Base-by-base conservation (phyloP, 2,329 filamentous ascomycete species). In the Cytospora piceicola region DNA sequence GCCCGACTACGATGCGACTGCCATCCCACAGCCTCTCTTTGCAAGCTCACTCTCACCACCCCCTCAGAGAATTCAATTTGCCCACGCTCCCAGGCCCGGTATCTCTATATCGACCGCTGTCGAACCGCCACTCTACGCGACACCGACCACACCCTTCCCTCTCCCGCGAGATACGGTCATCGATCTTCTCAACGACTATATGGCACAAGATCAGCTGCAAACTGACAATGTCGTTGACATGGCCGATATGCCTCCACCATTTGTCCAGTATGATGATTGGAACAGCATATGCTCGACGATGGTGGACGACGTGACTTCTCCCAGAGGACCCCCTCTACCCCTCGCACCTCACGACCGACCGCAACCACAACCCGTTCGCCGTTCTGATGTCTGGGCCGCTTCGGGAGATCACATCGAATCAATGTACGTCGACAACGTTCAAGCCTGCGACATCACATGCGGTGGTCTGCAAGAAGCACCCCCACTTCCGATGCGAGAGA, bases 361-460 rank as follows among this genome's bases (percentile, higher is more conserved):
- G 9, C 62, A 64, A 8, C 17, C 4, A 11, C 57, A 61, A 27
- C 63, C 55, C 3, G 39, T 62, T 2, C 59, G 66, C 14, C 52
- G 62, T 42, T 67, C 66, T 5, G 66, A 67, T 34, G 64, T 62
- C 24, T 67, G 66, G 66, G 39, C 66, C n/a, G 17, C 58, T 12
- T 11, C 49, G 9, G 66, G 63, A n/a, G 66, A 65, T 22, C 56
- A 64, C 5, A 42, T 49, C 5, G 63, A 65, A 32, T 56, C 63
- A 11, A 67, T 67, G 58, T 67, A 67, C 52, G 58, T 67, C 42
- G 66, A 67, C 14, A 58, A 65, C 29, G 63, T 67, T 7, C 65
- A 67, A 39, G 54, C 53, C n/a, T 67, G 65, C 22, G 65, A 67
- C 12, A 52, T 63, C 9, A 52, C n/a, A 11, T 49, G 11, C 22